Evolutionary conservation across 225 moss, liverwort and hornwort genomes (phyloP), one percentile per base, ranked within the genome.

Genomic region (Pseudisothecium myosuroides): DNA sequence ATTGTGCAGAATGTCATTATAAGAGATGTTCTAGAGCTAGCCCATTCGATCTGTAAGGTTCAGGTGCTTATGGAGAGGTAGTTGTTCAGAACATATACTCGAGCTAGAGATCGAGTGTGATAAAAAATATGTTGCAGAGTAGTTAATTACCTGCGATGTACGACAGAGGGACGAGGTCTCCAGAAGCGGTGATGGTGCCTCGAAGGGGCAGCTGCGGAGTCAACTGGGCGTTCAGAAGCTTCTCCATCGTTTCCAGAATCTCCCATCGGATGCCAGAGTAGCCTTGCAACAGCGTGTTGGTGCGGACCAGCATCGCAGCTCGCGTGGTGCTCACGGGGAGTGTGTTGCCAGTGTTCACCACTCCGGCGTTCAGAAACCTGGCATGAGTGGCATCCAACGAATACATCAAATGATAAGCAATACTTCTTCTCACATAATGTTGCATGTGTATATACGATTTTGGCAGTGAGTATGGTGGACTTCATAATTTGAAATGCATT

Each of bases 141-240:
- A 28, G 47, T 56, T 81, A 74, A 32, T 65, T 83, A 83, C 93
- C 93, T 64, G 95, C 95, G 41, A 95, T 94, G 90, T 95, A 95
- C 7, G 95, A 95, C 9, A 95, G 85, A 16, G 95, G 95, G 18
- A 95, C 95, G 27, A 94, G 94, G 37, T 95, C 95, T 32, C 95
- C 95, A 7, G 95, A 94, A 7, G 95, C 93, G 50, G 93, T 90
- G 87, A 95, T 91, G 83, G 94, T 94, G 49, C 95, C 94, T 55
- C 94, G 74, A 24, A 95, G 89, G 20, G 95, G 95, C 16, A 95
- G 89, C 88, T 92, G 87, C 32, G 95, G 95, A 22, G 93, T 95
- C 88, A 95, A 83, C 43, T 89, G 94, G 7, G 93, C 92, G 78
- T 95, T 95, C 39, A 95, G 91, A 36, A 95, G 91, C 82, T 93